Conservation (phyloP, 2,329 filamentous ascomycete genomes). For the Chalaropsis thielavioides region DNA sequence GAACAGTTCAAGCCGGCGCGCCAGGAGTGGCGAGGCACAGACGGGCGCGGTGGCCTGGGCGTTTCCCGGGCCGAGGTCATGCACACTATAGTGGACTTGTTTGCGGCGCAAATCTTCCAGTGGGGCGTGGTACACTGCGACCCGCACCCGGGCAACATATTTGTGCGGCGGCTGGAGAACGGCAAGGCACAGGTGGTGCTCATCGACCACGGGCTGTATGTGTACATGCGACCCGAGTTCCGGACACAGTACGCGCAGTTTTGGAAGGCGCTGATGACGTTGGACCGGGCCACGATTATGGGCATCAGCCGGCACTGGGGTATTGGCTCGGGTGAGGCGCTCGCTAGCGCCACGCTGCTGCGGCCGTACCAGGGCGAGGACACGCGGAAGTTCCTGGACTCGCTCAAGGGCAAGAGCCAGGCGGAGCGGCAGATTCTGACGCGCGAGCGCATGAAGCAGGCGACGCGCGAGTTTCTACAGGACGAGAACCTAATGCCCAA, state of each 20-base stretch:
- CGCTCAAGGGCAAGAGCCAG: constrained; percentile 39
- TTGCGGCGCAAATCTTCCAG: constrained; percentile 95
- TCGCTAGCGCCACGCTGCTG: constrained; percentile 81
- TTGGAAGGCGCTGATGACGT: constrained; percentile 88
- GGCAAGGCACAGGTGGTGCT: constrained; percentile 84
- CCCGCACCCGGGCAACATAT: constrained; percentile 93
- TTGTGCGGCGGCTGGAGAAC: constrained; percentile 69
- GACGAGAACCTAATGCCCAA: constrained; percentile 83
- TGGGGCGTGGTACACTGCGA: constrained; percentile 95
- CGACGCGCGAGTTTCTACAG: constrained; percentile 51
- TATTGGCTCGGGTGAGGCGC: constrained; percentile 68
- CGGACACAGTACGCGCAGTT: constrained; percentile 74
- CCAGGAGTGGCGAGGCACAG: constrained; percentile 58
- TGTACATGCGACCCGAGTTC: constrained; percentile 74
- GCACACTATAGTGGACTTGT: constrained; percentile 91
- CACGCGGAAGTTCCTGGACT: constrained; percentile 49
- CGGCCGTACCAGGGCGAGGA: constrained; percentile 81
- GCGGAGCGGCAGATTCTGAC: constrained; percentile 76
- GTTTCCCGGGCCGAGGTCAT: constrained; percentile 75
- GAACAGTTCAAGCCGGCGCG: constrained; percentile 66
- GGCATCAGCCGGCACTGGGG: constrained; percentile 70
- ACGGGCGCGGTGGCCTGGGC: constrained; percentile 66
- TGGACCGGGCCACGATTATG: constrained; percentile 70
- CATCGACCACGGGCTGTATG: constrained; percentile 94
- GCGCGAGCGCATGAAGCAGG: constrained; percentile 70